Evolutionary conservation across 129 eudicot species (phyloP).

Genomic region (Apium graveolens): DNA sequence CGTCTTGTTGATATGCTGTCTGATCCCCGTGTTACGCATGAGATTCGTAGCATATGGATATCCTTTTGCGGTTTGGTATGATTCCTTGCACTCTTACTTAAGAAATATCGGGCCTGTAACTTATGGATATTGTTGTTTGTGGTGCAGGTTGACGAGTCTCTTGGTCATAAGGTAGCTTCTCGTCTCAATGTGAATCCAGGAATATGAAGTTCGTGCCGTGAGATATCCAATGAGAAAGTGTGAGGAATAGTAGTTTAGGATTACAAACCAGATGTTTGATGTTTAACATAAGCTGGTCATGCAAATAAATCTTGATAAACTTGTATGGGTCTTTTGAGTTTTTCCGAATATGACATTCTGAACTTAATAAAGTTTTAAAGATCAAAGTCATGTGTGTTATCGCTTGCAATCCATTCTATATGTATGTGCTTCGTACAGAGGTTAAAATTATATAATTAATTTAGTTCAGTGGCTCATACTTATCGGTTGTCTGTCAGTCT

Average conservation of each 20-base stretch:
- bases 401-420: too few relatives aligned
- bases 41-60: conserved; percentile 80
- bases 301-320: neutral
- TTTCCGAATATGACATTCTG: neutral
- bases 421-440: too few relatives aligned
- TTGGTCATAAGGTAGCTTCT: conserved; percentile 87
- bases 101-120: neutral
- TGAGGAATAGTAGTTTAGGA: neutral
- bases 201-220: conserved; percentile 30
- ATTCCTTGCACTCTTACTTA: neutral
- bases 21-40: conserved; percentile 83
- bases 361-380: neutral
- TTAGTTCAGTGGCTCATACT: too few relatives aligned
- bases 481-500: too few relatives aligned
- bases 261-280: neutral
- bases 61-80: conserved; percentile 80
- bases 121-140: neutral
- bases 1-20: conserved; percentile 63
- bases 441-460: too few relatives aligned
- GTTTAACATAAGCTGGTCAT: neutral
- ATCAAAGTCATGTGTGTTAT: too few relatives aligned
- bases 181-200: conserved; percentile 78
- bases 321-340: neutral
- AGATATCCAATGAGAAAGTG: neutral
- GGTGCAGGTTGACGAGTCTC: conserved; percentile 76